Base-by-base conservation (phyloP, 495 filamentous ascomycete genomes). In the Hypoxylon trugodes region DNA sequence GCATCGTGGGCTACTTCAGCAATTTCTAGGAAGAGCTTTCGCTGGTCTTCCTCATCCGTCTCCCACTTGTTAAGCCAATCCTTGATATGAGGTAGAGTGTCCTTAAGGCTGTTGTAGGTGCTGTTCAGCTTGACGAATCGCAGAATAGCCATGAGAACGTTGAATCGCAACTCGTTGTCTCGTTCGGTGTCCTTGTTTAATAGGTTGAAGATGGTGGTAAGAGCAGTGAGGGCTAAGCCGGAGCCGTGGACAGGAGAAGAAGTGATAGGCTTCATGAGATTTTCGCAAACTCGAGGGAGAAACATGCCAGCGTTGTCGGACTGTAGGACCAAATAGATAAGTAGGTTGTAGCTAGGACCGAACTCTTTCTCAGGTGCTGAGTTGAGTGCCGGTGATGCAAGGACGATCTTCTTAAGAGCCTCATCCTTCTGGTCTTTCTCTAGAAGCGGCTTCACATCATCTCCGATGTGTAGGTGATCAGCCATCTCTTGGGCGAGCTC, bases 131-230 rank as follows among this genome's bases (percentile, higher is more conserved):
- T 87, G 74, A 97, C 86, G 56, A 96, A 88, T 60, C 86, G 84
- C 22, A 97, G 72, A 62, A 96, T 90, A 65, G 91, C 86, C 76
- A 92, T 79, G 69, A 98, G 88, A 61, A 98, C 90, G 67, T 96
- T 88, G 82, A 89, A 97, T 25, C 94, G 89, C 68, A 89, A 83
- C 7, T 90, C 88, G 73, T 92, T 90, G 59, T 83, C 78, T 37
- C 85, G 84, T 8, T 91, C 89, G 72, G 90, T 90, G 54, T 83
- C 79, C 37, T 85, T 71, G 38, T 86, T 81, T 50, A 98, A 86
- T 47, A 96, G 90, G 81, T 99, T 99, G 89, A 97, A 99, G 76
- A 99, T 84, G 55, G 93, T 96, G 71, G 91, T 92, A 61, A 99
- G 86, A 53, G 92, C 89, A 59, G 88, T 89, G 65, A 97, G 88